Evolutionary conservation across 164 flowering plant species (phyloP), one percentile per base, ranked within the genome.

Genomic region (Chimonanthus praecox): DNA sequence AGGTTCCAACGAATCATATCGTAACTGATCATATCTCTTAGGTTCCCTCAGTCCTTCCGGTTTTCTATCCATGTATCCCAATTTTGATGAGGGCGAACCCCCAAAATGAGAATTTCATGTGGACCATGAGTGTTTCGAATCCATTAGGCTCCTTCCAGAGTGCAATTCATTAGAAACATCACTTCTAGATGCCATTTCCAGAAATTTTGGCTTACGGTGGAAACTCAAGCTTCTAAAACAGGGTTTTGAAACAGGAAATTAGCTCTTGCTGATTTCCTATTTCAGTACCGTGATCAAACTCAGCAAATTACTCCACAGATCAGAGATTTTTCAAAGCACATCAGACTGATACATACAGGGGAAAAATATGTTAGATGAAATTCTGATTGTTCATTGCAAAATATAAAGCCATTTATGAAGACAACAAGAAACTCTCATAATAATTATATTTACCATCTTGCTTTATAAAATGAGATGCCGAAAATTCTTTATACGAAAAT

Each of bases 61-160:
- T 71, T 78, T 82, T 69, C 82, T 82, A 68, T 86, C 89, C 87
- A 82, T 86, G 72, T 73, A 72, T 13, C 49, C 72, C 64, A 64
- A 13, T 49, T 66, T 64, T 8, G 65, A 49, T 48, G 72, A 51
- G 72, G 78, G 67, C 63, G 58, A 71, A 73, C 58, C 73, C 73
- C 78, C 64, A 54, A 54, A 43, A 63, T 15, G 66, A 72, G 67
- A 67, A 68, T 47, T 65, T 70, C 74, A 75, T 51, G 54, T 63
- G 47, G 4, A 54, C 10, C 5, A 54, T 54, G 11, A 54, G 60
- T 11, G 60, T 54, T 15, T 54, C 60, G 16, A n/a, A 54, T 54
- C 60, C 16, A 54, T 11, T 5, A 8, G 10, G 5, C 60, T 54
- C 60, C 16, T 54, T 54, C 60, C 60, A 54, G 60, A 54, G 60